These are phyloP conservation scores for Rhynchospora tenuis DNA, from an alignment of 176 grass and related monocot species.

Conservation along the genomic window DNA sequence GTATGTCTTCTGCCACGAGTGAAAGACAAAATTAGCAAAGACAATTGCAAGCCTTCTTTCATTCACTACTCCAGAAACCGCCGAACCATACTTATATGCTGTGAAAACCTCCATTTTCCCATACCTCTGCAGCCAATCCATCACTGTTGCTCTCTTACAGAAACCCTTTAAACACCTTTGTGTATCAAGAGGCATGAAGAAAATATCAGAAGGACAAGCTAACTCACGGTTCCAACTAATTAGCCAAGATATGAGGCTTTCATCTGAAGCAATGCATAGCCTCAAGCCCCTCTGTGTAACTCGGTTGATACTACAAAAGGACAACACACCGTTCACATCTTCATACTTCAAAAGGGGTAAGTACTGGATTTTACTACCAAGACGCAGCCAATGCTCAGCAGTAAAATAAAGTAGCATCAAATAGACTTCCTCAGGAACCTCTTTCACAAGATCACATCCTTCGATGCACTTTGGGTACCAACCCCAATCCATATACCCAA, in stretches of 20 bases:
- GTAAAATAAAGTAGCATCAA: slow-evolving; percentile 47
- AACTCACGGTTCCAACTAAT: slow-evolving; percentile 57
- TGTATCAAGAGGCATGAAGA: slow-evolving; percentile 33
- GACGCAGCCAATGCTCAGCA: slow-evolving; percentile 8
- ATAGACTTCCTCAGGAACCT: slow-evolving; percentile 41
- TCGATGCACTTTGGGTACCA: slow-evolving; percentile 74
- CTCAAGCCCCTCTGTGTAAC: not conserved
- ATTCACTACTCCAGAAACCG: slow-evolving; percentile 23
- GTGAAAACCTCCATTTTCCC: slow-evolving; percentile 35
- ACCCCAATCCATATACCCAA: slow-evolving; percentile 24
- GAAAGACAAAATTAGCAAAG: slow-evolving; percentile 53
- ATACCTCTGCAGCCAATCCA: slow-evolving; percentile 32
- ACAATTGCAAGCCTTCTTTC: slow-evolving; percentile 27
- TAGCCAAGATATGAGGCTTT: slow-evolving; percentile 37
- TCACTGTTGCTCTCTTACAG: not conserved
- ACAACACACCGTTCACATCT: slow-evolving; percentile 19
- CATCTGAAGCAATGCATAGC: slow-evolving; percentile 40
- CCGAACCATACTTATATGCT: slow-evolving; percentile 15
- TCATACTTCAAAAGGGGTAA: slow-evolving; percentile 53
- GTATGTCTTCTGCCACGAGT: slow-evolving; percentile 19
- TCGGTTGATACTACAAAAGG: slow-evolving; percentile 36
- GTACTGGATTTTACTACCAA: slow-evolving; percentile 34
- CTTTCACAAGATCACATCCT: slow-evolving; percentile 41
- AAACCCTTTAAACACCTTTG: slow-evolving; percentile 23
- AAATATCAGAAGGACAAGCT: slow-evolving; percentile 14